Evolutionary conservation across 2,329 filamentous ascomycete genomes (phyloP).

Genomic region (Penicillium sp.): DNA sequence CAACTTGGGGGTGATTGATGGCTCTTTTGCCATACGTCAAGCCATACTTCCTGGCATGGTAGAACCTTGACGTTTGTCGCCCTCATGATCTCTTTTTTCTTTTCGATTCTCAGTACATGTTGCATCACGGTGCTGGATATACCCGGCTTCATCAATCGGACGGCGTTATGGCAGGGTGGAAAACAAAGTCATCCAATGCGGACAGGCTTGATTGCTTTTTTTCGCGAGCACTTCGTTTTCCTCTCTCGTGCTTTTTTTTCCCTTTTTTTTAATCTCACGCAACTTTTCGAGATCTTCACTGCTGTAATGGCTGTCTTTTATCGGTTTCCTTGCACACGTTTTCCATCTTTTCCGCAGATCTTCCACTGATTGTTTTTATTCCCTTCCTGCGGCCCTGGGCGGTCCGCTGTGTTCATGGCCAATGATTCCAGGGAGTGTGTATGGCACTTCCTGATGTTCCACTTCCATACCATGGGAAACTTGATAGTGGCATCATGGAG

Average conservation of each 20-base stretch:
- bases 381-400: conserved; percentile 1
- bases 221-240: conserved; percentile 16
- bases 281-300: conserved; percentile 17
- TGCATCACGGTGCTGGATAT: conserved; percentile 53
- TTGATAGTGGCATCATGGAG: not conserved
- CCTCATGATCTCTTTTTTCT: conserved; percentile 22
- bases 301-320: conserved; percentile 22
- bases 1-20: conserved; percentile 16
- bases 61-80: conserved; percentile 3
- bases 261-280: conserved; percentile 5
- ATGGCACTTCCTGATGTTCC: conserved; percentile 5
- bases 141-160: conserved; percentile 48
- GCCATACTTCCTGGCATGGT: conserved; percentile 4
- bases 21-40: not conserved
- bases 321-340: conserved; percentile 10
- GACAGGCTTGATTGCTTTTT: conserved; percentile 20
- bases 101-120: conserved; percentile 37
- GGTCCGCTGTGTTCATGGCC: conserved; percentile 5
- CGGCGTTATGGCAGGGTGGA: conserved; percentile 35
- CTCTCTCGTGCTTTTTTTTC: conserved; percentile 7
- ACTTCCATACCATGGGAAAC: not conserved
- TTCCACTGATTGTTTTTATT: conserved; percentile 6
- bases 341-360: conserved; percentile 5
- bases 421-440: conserved; percentile 8
- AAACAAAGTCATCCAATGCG: conserved; percentile 25